Percentiles rank a stretch among this genome's conserved stretches.
Conservation (phyloP, 108 stramenopile species). For the Fragilaria crotonensis region DNA sequence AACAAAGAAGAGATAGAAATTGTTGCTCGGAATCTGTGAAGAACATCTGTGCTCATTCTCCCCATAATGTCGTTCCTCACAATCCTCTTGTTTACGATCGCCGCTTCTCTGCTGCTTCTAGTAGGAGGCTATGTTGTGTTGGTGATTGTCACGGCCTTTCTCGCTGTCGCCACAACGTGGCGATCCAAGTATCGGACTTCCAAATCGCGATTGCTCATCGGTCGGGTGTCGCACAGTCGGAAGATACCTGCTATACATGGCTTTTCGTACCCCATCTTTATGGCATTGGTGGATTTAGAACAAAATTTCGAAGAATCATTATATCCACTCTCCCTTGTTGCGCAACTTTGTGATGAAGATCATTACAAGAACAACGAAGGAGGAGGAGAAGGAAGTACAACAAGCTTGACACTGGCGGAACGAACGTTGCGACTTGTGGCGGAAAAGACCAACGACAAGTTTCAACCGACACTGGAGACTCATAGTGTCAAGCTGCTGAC, state of each 20-base stretch:
- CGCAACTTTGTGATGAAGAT: conserved; percentile 40
- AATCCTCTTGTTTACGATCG: no score
- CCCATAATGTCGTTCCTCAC: no score
- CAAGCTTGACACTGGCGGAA: conserved; percentile 20
- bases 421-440: conserved; percentile 43
- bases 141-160: neutral
- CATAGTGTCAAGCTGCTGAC: conserved; percentile 55
- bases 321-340: conserved; percentile 53
- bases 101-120: neutral
- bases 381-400: conserved; percentile 1
- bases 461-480: conserved; percentile 21
- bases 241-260: conserved; percentile 50
- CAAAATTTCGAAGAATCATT: conserved; percentile 30
- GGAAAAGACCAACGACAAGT: conserved; percentile 44
- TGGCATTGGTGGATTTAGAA: conserved; percentile 73
- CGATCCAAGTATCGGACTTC: neutral
- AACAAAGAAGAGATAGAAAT: no score
- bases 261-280: conserved; percentile 87
- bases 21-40: no score
- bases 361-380: conserved; percentile 79
- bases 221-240: conserved; percentile 67
- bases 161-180: neutral
- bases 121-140: neutral
- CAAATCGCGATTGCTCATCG: conserved; percentile 19
- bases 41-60: no score